A percentile compares a stretch with the other conserved stretches of the same genome.
These are phyloP conservation scores for Dendrocalamus sinicus DNA, from an alignment of 176 grass and related monocot species.

Conservation along the genomic window DNA sequence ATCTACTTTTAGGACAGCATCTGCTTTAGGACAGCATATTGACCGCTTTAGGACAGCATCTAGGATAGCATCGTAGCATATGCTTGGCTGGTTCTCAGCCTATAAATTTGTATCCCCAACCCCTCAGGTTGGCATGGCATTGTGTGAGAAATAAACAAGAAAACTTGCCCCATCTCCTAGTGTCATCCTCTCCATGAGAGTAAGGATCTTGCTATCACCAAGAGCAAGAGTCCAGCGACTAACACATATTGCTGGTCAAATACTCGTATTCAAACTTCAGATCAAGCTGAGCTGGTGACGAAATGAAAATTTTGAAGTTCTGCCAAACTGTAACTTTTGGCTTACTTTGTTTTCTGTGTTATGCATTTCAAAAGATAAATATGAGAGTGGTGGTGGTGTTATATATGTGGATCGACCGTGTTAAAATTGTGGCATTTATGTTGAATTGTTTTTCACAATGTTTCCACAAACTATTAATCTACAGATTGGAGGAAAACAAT, in stretches of 20 bases:
- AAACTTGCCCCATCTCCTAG: too few species aligned
- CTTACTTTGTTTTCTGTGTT: background rate
- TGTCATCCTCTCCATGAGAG: too few species aligned
- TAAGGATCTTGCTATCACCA: too few species aligned
- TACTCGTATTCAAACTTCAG: background rate
- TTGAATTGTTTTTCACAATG: background rate
- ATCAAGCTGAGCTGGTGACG: background rate
- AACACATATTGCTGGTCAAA: background rate
- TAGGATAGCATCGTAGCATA: too few species aligned
- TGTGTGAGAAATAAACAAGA: too few species aligned
- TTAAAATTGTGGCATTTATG: background rate
- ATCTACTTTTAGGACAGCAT: too few species aligned
- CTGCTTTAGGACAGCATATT: too few species aligned
- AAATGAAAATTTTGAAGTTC: background rate
- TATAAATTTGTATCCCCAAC: too few species aligned
- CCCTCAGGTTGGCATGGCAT: too few species aligned
- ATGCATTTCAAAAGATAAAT: background rate
- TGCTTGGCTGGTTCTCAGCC: too few species aligned
- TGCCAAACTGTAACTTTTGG: background rate
- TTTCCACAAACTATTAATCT: background rate
- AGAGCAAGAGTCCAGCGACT: too few species aligned
- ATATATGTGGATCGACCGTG: background rate
- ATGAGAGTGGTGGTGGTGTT: background rate
- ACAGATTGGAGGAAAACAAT: background rate
- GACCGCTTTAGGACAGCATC: too few species aligned